phyloP scores from a whole-genome alignment of 495 filamentous ascomycete genomes.

The Emericellopsis terricola region DNA sequence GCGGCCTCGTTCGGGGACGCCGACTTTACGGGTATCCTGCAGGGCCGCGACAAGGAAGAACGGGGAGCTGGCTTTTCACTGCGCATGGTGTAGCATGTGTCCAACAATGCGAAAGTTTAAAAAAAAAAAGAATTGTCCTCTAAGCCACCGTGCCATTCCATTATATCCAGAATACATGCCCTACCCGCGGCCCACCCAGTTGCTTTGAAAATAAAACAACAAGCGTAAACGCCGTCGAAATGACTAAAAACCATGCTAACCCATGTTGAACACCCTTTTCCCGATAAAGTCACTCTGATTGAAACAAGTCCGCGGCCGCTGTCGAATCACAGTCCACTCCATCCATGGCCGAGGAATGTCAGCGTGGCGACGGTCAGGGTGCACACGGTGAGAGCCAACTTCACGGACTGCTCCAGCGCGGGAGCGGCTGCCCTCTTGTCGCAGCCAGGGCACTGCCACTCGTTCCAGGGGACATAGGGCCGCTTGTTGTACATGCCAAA shows the following conservation, averaged over 20 bases:
- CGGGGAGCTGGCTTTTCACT: conserved; percentile 68
- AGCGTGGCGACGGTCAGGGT: conserved; percentile 64
- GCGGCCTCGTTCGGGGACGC: conserved; percentile 44
- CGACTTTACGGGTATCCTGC: conserved; percentile 68
- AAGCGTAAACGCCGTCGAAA: no score
- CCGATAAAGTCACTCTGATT: no score
- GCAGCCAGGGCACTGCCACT: conserved; percentile 51
- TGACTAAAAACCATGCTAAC: no score
- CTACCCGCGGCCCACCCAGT: no score
- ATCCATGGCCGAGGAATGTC: conserved; percentile 68
- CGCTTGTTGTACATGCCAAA: conserved; percentile 76
- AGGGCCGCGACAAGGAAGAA: conserved; percentile 52
- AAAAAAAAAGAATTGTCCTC: no score
- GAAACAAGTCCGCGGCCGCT: no score
- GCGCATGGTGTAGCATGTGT: conserved; percentile 36
- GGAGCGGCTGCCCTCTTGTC: conserved; percentile 46
- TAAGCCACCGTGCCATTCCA: no score
- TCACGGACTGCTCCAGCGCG: conserved; percentile 46
- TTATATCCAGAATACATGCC: no score
- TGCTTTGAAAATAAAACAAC: no score
- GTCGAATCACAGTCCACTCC: no score
- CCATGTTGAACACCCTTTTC: no score
- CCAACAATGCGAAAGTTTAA: no score
- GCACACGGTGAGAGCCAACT: conserved; percentile 58
- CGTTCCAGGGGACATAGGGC: conserved; percentile 39